Conservation (phyloP, 75 land plant species). For the Azolla pinnata region DNA sequence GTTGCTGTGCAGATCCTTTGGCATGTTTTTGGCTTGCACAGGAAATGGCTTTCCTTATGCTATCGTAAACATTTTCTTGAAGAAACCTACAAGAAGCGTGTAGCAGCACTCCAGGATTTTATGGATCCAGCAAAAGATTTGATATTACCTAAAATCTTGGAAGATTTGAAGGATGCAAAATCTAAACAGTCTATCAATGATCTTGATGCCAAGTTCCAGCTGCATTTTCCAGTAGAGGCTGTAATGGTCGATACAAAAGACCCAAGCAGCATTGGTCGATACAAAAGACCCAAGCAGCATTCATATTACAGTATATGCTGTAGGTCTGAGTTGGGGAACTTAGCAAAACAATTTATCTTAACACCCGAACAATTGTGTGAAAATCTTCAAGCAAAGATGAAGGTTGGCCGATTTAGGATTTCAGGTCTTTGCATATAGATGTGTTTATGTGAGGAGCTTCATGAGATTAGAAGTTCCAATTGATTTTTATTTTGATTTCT, state of each 20-base stretch:
- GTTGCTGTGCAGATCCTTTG: constrained; percentile 61
- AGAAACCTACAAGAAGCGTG: constrained; percentile 57
- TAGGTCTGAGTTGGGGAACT: constrained; percentile 62
- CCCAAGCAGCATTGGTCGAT: constrained; percentile 56
- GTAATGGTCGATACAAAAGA: constrained; percentile 73
- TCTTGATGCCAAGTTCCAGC: constrained; percentile 73
- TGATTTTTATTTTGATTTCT: not conserved
- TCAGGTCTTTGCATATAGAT: no score
- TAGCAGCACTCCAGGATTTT: constrained; percentile 27
- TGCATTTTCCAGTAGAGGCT: constrained; percentile 92
- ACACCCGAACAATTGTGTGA: constrained; percentile 71
- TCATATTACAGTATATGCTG: constrained; percentile 68
- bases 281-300: constrained; percentile 67
- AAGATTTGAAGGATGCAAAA: constrained; percentile 51
- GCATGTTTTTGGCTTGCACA: constrained; percentile 71
- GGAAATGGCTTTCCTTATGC: constrained; percentile 77
- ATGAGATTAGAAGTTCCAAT: no score
- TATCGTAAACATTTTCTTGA: constrained; percentile 60
- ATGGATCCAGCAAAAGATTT: constrained; percentile 23
- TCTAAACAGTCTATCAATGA: constrained; percentile 81
- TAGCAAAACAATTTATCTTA: constrained; percentile 60
- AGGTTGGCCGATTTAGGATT: no score
- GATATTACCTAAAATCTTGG: constrained; percentile 33
- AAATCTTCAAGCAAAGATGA: constrained; percentile 40
- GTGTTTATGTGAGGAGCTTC: no score